Conservation (phyloP, 2,329 filamentous ascomycete genomes). For the Paecilomyces sp. region DNA sequence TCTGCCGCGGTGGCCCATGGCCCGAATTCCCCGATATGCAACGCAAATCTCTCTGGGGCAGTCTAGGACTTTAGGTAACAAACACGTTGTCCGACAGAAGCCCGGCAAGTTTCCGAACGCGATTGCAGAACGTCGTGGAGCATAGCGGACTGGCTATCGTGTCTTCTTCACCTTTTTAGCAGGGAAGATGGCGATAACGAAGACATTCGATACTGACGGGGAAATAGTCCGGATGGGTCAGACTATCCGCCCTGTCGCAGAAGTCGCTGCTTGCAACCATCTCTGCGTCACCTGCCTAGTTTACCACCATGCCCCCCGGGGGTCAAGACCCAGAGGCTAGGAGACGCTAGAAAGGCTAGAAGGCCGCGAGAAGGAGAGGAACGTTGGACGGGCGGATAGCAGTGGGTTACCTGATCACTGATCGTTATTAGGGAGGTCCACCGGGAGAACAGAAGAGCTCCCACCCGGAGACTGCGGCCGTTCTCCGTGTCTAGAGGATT, state of each 20-base stretch:
- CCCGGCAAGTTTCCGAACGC: neutral
- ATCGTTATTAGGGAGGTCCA: constrained; percentile 1
- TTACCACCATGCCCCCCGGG: neutral
- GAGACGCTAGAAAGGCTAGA: constrained; percentile 6
- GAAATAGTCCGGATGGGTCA: neutral
- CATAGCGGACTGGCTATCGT: neutral
- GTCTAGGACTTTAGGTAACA: neutral
- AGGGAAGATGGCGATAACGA: neutral
- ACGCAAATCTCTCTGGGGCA: neutral
- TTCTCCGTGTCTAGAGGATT: neutral
- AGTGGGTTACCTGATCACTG: constrained; percentile 2
- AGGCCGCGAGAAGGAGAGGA: constrained; percentile 2
- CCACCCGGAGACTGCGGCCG: neutral
- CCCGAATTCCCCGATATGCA: neutral
- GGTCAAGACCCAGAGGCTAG: neutral
- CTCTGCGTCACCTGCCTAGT: neutral
- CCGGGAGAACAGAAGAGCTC: neutral
- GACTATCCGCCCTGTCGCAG: neutral
- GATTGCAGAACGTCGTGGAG: neutral
- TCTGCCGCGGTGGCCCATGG: neutral
- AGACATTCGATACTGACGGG: neutral
- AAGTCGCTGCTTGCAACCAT: neutral
- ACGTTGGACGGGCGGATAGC: neutral
- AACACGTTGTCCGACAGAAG: neutral
- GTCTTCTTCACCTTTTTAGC: neutral